Evolutionary conservation across 441 rosid genomes (phyloP).

Genomic region (Metrosideros polymorpha): DNA sequence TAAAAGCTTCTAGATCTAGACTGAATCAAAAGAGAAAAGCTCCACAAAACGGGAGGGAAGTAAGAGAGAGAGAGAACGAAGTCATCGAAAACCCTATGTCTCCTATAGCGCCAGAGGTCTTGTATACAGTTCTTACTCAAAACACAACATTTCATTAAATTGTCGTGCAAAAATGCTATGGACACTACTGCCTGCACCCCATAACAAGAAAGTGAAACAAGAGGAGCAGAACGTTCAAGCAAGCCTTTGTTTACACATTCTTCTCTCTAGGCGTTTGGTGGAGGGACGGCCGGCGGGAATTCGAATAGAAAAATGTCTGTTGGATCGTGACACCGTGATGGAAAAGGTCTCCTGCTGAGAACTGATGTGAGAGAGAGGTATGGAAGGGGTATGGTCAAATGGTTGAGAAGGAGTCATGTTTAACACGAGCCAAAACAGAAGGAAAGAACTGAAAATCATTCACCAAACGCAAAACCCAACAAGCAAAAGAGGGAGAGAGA

Average conservation of each 20-base stretch:
- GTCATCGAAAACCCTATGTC: neutral
- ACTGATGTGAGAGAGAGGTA: neutral
- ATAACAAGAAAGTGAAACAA: neutral
- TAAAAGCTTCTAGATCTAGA: too few relatives aligned
- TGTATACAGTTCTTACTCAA: neutral
- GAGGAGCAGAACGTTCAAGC: neutral
- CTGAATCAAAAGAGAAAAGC: too few relatives aligned
- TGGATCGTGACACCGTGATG: neutral
- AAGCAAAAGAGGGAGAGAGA: neutral
- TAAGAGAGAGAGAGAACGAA: too few relatives aligned
- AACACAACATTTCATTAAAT: neutral
- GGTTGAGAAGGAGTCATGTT: neutral
- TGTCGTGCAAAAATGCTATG: neutral
- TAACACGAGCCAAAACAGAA: neutral
- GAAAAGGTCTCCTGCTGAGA: neutral
- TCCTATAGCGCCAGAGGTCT: neutral
- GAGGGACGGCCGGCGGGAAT: neutral
- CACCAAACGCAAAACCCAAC: neutral
- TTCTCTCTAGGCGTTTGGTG: neutral
- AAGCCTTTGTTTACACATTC: neutral
- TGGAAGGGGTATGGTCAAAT: neutral
- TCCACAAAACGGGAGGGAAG: too few relatives aligned
- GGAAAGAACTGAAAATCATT: neutral
- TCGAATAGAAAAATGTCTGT: neutral
- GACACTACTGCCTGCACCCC: too few relatives aligned